phyloP scores from a whole-genome alignment of 768 basidiomycete species.

The Melanogaster broomeanus region DNA sequence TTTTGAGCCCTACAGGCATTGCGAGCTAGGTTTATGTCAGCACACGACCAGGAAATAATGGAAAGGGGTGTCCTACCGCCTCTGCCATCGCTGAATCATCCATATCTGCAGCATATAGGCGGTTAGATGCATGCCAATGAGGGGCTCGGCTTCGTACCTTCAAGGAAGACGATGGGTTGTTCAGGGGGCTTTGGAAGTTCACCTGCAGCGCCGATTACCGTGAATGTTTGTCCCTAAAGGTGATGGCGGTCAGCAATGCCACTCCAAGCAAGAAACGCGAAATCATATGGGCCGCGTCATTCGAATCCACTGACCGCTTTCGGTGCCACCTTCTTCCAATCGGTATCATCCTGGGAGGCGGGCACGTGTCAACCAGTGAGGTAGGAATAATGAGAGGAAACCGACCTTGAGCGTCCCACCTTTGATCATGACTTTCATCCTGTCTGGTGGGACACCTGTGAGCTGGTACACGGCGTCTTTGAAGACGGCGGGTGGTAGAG shows the following conservation, averaged over 20 bases:
- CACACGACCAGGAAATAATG: neutral
- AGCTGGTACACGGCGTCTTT: slow-evolving; percentile 79
- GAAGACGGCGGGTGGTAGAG: slow-evolving; percentile 69
- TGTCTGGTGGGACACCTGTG: slow-evolving; percentile 86
- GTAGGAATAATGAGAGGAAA: too few species aligned
- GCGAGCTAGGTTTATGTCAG: slow-evolving; percentile 51
- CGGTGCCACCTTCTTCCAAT: slow-evolving; percentile 80
- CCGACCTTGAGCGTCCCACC: slow-evolving; percentile 84
- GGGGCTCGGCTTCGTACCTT: slow-evolving; percentile 50
- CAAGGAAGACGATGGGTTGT: slow-evolving; percentile 78
- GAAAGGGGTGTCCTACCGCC: slow-evolving; percentile 51
- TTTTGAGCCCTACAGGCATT: slow-evolving; percentile 79
- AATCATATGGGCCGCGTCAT: neutral
- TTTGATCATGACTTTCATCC: slow-evolving; percentile 98
- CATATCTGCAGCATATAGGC: slow-evolving; percentile 61
- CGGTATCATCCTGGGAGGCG: slow-evolving; percentile 73
- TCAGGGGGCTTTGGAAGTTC: slow-evolving; percentile 88
- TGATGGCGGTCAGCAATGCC: neutral
- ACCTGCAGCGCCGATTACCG: slow-evolving; percentile 91
- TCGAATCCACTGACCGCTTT: slow-evolving; percentile 61
- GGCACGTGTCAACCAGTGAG: neutral
- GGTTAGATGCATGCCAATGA: slow-evolving; percentile 10
- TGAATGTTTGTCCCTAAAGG: slow-evolving; percentile 80
- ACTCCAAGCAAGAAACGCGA: slow-evolving; percentile 4
- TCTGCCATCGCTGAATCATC: slow-evolving; percentile 77